A percentile compares a stretch with the other conserved stretches of the same genome.
These are phyloP conservation scores for bread wheat (Triticum aestivum) DNA, from an alignment of 176 grass and related monocot species.

Conservation along the genomic window IWGSC_CS_RefSeq_v2.1 NC_057807.1:573798168-573798667, in stretches of 20 bases:
- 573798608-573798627: not conserved
- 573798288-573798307: slow-evolving; percentile 86
- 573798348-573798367: slow-evolving; percentile 11
- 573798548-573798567: not conserved
- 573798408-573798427: not conserved
- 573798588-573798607: slow-evolving; percentile 17
- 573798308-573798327: slow-evolving; percentile 18
- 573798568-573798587: not conserved
- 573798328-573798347: not conserved
- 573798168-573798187: slow-evolving; percentile 24
- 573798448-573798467: not conserved
- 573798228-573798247: slow-evolving; percentile 99
- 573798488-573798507: slow-evolving; percentile 2
- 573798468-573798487: not conserved
- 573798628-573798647: not conserved
- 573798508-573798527: not conserved
- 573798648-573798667: not conserved
- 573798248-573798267: slow-evolving; percentile 70
- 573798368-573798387: slow-evolving; percentile 4
- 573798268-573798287: slow-evolving; percentile 89
- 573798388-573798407: not conserved
- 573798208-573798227: slow-evolving; percentile 88
- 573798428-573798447: not conserved
- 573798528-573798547: not conserved
- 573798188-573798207: slow-evolving; percentile 56